phyloP scores from a whole-genome alignment of 305 asterid species.

The Fraxinus velutina region DNA sequence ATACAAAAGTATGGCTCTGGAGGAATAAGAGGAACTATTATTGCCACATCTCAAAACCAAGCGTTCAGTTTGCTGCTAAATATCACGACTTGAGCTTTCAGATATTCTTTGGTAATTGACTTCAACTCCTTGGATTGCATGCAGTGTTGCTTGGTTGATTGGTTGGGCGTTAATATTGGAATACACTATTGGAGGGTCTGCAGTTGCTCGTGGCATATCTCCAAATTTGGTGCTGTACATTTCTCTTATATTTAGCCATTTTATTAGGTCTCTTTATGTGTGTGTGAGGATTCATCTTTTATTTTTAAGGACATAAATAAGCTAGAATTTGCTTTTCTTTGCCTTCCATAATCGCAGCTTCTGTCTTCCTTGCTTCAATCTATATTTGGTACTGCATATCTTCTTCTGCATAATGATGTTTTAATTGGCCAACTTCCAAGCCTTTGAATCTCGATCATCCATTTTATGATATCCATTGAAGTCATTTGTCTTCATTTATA shows the following conservation, averaged over 20 bases:
- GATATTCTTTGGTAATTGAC: not conserved
- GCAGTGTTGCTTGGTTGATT: conserved; percentile 89
- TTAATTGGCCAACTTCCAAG: not conserved
- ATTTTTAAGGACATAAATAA: not conserved
- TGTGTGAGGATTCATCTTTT: conserved; percentile 3
- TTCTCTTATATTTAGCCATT: conserved; percentile 15
- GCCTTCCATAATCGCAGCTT: not conserved
- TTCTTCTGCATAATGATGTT: not conserved
- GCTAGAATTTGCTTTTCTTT: not conserved
- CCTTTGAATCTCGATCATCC: not conserved
- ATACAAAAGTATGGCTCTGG: not conserved
- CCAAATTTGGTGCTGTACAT: conserved; percentile 69
- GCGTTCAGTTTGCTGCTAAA: conserved; percentile 8
- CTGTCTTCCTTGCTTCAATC: not conserved
- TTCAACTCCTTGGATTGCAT: conserved; percentile 16
- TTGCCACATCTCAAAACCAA: not conserved
- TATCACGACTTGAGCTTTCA: not conserved
- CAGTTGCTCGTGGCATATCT: conserved; percentile 95
- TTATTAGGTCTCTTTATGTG: conserved; percentile 6
- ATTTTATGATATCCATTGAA: not conserved
- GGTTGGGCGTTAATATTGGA: conserved; percentile 95
- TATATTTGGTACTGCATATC: not conserved
- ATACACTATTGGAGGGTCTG: conserved; percentile 93
- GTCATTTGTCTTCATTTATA: not conserved
- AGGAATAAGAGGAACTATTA: not conserved